Conservation (phyloP, 1,139 yeast genomes). For the Maudiozyma humilis region DNA sequence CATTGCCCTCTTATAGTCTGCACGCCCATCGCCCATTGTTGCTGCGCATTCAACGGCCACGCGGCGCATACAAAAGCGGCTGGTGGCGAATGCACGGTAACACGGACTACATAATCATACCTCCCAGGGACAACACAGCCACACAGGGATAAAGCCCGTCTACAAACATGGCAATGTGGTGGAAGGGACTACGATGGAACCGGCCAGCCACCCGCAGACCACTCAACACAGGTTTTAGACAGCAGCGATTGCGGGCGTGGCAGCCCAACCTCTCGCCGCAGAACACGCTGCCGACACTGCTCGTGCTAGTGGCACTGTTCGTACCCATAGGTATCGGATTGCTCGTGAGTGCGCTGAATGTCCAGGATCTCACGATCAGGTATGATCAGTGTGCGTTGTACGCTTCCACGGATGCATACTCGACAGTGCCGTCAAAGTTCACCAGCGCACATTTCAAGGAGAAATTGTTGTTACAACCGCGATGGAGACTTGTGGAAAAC, state of each 20-base stretch:
- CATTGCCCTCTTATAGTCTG: too few relatives aligned
- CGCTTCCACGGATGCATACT: constrained; percentile 35
- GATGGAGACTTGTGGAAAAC: constrained; percentile 44
- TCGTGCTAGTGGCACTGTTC: constrained; percentile 53
- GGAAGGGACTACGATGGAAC: constrained; percentile 4
- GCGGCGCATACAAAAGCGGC: too few relatives aligned
- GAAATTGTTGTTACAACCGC: constrained; percentile 36
- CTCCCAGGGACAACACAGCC: too few relatives aligned
- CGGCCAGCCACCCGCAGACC: constrained; percentile 46
- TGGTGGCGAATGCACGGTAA: too few relatives aligned
- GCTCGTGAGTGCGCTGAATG: constrained; percentile 48
- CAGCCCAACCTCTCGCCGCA: constrained; percentile 74
- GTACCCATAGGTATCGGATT: constrained; percentile 71
- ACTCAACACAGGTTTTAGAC: constrained; percentile 64
- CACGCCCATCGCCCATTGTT: too few relatives aligned
- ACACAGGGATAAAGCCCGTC: too few relatives aligned
- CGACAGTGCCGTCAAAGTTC: constrained; percentile 44
- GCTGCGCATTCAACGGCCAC: too few relatives aligned
- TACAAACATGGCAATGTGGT: too few relatives aligned
- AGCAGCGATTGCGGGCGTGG: constrained; percentile 72
- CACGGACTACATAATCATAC: too few relatives aligned
- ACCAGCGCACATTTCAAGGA: constrained; percentile 45
- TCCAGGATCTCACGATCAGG: constrained; percentile 49
- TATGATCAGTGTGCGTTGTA: constrained; percentile 48
- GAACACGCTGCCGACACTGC: constrained; percentile 58